Evolutionary conservation across 2,329 filamentous ascomycete species (phyloP), one percentile per base, ranked within the genome.

Genomic region (Huntiella bhutanensis): DNA sequence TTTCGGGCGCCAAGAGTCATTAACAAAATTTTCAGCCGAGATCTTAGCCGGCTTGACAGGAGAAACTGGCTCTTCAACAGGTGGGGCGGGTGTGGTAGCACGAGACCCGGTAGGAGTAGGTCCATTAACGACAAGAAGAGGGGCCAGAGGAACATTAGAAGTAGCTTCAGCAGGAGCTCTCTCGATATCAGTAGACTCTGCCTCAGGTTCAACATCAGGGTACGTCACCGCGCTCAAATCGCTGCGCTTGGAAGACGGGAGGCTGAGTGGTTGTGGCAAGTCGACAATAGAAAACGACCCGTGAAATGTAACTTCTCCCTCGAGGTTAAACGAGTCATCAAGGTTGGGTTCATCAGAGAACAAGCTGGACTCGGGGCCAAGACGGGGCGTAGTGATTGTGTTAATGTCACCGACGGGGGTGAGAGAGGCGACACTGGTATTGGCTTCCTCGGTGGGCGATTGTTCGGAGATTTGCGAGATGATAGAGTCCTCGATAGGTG

Each of bases 261-360:
- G 22, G 7, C 16, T 16, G 15, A 35, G 8, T 13, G 42, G 42
- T 10, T 19, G 15, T 13, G 46, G 48, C 33, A 44, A 13, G n/a
- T 46, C 47, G 50, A 50, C 37, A 54, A 55, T 51, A 4, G 46
- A 50, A 11, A 37, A n/a, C 5, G 44, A 41, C 3, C 41, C 33
- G 28, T 44, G 44, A 13, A 50, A 50, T 3, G 48, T 47, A 16
- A 50, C 44, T 8, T 43, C 46, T 3, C 41, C 43, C 5, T 41
- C 43, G 5, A 50, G 45, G 15, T 45, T 37, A 10, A 47, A 32
- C 12, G 41, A 40, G 16, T 49, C 37, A 17, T 51, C 49, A 40
- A 48, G 46, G 33, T 45, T 45, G 6, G 49, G 45, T 37, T 48
- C 48, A 17, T 47, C 48, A 12, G 22, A 34, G 12, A 50, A 50